Base-by-base conservation (phyloP, 192 early-diverging fungal species). In the Funneliformis geosporum region DNA sequence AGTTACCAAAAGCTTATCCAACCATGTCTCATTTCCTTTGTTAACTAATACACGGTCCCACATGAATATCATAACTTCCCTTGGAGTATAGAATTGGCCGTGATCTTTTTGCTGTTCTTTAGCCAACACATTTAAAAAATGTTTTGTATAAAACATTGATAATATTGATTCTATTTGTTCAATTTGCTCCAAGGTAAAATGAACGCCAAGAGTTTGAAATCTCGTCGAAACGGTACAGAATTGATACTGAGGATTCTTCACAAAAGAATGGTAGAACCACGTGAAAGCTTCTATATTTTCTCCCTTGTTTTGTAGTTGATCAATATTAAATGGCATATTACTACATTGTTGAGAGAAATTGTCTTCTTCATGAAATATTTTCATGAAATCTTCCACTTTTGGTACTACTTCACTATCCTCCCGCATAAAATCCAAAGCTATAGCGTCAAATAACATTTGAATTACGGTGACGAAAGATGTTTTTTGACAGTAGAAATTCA, bases 61-160 rank as follows among this genome's bases (percentile, higher is more conserved):
- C 89, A 90, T 90, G 27, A 90, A 90, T 7, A 82, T 79, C 4
- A 90, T 86, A 5, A 89, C 83, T n/a, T 74, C 75, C 14, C 83
- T 79, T 2, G 89, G 89, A 6, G 89, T 89, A 80, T 90, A 90
- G 46, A 87, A 90, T 73, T 90, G 89, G 10, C 88, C 89, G 62
- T 90, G 88, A 23, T 90, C 88, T n/a, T 89, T 89, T 82, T 90
- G 89, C n/a, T 90, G 87, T 33, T 86, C 82, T 59, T 88, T 86
- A 23, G 82, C 88, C 0, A 82, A 79, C 8, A 85, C 73, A 14
- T 86, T 80, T 14, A 90, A 72, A 60, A 90, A 79, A 42, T 90
- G 80, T 5, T 82, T 83, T 9, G 89, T 87, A 38, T 90, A 90
- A 28, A 90, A 79, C 18, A 79, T 70, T 12, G 77, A 79, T 40